Percentiles rank a stretch among this genome's conserved stretches.
phyloP scores from a whole-genome alignment of 805 yeast species.

The Myxozyma neotropica region DNA sequence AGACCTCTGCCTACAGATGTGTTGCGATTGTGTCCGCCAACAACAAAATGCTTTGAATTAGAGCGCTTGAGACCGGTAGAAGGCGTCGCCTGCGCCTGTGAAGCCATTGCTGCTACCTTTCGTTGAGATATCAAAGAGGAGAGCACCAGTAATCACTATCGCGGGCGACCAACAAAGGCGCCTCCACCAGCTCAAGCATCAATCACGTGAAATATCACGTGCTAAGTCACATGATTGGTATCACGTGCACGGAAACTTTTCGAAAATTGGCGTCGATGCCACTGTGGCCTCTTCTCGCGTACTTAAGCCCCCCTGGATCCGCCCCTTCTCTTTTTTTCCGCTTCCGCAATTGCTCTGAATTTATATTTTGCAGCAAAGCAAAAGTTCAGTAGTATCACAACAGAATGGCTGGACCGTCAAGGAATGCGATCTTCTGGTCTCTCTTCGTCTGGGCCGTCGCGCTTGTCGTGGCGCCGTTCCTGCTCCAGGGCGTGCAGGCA shows the following conservation, averaged over 20 bases:
- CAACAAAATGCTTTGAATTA: conserved; percentile 31
- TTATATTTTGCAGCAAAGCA: too few species aligned
- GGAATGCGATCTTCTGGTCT: conserved; percentile 38
- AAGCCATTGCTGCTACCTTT: neutral
- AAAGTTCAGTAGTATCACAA: too few species aligned
- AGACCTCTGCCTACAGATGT: conserved; percentile 23
- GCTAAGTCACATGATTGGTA: neutral
- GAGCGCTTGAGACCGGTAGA: conserved; percentile 19
- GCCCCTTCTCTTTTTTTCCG: neutral
- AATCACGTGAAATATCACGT: neutral
- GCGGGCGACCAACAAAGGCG: neutral
- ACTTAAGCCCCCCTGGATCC: conserved; percentile 2
- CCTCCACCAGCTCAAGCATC: neutral
- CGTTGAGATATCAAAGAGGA: neutral
- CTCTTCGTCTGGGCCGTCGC: conserved; percentile 43
- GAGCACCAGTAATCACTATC: neutral
- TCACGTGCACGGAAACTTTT: neutral
- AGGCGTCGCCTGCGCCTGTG: conserved; percentile 6
- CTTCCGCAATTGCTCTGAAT: neutral
- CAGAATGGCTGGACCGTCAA: conserved; percentile 31
- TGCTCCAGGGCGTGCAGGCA: conserved; percentile 39
- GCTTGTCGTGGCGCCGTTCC: conserved; percentile 44
- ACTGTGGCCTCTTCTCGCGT: conserved; percentile 33
- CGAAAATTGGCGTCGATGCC: conserved; percentile 25
- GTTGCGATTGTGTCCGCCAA: conserved; percentile 28